Evolutionary conservation across 768 basidiomycete genomes (phyloP).

Genomic region (Termitomyces sp.): DNA sequence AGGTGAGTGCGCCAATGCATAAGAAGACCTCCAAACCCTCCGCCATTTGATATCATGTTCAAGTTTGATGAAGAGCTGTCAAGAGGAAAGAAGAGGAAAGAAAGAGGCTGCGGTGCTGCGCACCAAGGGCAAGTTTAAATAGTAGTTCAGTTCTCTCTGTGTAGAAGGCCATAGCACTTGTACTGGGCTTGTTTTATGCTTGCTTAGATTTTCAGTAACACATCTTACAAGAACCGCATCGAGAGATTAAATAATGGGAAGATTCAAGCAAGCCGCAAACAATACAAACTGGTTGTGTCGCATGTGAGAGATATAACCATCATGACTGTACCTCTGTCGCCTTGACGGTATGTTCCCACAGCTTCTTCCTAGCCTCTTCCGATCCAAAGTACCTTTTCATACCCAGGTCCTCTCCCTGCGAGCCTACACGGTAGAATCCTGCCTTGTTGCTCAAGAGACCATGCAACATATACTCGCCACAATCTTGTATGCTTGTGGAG

Average conservation of each 20-base stretch:
- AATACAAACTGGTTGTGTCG: background rate
- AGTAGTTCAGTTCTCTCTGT: background rate
- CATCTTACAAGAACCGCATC: background rate
- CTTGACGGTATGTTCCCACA: constrained; percentile 31
- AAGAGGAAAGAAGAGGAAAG: too few relatives aligned
- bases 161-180: background rate
- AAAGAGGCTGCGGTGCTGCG: too few relatives aligned
- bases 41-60: too few relatives aligned
- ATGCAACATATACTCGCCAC: constrained; percentile 29
- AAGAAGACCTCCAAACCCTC: too few relatives aligned
- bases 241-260: background rate
- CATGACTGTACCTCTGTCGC: constrained; percentile 9
- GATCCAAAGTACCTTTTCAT: constrained; percentile 29
- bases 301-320: background rate
- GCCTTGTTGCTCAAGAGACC: constrained; percentile 21
- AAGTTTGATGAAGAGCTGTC: background rate
- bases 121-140: too few relatives aligned
- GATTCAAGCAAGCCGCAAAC: background rate
- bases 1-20: background rate
- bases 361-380: constrained; percentile 28
- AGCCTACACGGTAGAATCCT: constrained; percentile 27
- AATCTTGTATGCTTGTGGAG: constrained; percentile 6
- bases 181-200: background rate
- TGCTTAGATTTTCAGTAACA: background rate
- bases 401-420: constrained; percentile 27